A percentile compares a stretch with the other conserved stretches of the same genome.
Evolutionary conservation across 768 basidiomycete genomes (phyloP).

Genomic region (Phanerodontia chrysosporium): DNA sequence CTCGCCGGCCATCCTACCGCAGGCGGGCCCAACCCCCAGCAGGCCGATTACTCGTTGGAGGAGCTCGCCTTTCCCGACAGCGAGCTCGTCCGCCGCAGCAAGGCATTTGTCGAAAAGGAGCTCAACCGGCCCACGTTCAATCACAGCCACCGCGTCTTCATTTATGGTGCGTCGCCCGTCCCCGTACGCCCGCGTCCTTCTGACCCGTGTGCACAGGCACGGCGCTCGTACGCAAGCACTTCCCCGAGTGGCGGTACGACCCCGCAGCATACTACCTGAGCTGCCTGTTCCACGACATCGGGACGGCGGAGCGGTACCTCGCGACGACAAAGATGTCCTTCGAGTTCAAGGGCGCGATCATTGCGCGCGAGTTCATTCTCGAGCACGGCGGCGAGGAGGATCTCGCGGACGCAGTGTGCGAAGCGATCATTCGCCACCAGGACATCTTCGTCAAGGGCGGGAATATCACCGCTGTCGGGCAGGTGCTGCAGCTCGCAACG

Average conservation of each 20-base stretch:
- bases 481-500: conserved; percentile 46
- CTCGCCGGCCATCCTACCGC: conserved; percentile 43
- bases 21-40: conserved; percentile 37
- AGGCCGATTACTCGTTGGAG: conserved; percentile 33
- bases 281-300: conserved; percentile 51
- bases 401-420: conserved; percentile 49
- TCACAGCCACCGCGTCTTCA: conserved; percentile 46
- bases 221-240: conserved; percentile 42
- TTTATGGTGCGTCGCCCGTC: conserved; percentile 39
- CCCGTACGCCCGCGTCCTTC: not conserved
- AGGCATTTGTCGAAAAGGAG: conserved; percentile 31
- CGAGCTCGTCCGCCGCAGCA: conserved; percentile 25
- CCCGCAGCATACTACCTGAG: conserved; percentile 48
- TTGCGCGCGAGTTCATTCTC: conserved; percentile 45
- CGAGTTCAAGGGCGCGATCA: conserved; percentile 52
- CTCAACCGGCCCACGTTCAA: conserved; percentile 43
- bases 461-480: conserved; percentile 47
- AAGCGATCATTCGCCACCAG: conserved; percentile 37
- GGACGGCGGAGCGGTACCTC: conserved; percentile 43
- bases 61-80: conserved; percentile 44
- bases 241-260: conserved; percentile 43
- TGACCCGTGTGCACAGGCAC: conserved; percentile 30
- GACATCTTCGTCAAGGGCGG: conserved; percentile 33
- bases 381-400: conserved; percentile 40
- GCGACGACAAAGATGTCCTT: conserved; percentile 53